Evolutionary conservation across 768 basidiomycete species (phyloP).

Genomic region (Pulveroboletus sp.): DNA sequence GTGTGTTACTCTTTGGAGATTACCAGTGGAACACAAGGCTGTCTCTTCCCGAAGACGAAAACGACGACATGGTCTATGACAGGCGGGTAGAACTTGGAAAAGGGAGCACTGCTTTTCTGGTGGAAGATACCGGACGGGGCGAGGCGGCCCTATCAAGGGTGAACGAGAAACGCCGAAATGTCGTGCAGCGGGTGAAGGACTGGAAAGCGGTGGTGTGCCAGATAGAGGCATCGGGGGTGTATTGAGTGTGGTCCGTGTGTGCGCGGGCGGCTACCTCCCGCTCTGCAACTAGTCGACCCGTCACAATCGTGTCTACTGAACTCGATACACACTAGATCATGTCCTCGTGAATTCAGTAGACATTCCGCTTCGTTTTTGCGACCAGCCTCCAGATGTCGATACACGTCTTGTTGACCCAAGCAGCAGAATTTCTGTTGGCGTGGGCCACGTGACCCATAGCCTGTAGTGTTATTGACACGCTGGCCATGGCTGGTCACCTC

Average conservation of each 20-base stretch:
- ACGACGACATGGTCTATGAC: conserved; percentile 52
- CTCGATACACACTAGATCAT: background rate
- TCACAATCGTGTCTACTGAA: background rate
- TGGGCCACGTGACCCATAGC: conserved; percentile 15
- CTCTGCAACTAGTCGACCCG: background rate
- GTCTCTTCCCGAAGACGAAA: conserved; percentile 41
- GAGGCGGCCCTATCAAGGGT: conserved; percentile 43
- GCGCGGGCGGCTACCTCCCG: background rate
- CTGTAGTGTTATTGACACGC: background rate
- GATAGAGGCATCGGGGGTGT: conserved; percentile 30
- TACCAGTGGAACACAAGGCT: conserved; percentile 72
- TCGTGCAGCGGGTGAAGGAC: conserved; percentile 50
- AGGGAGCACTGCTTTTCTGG: conserved; percentile 52
- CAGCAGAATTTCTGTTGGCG: too few species aligned
- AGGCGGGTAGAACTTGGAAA: conserved; percentile 40
- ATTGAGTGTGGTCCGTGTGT: background rate
- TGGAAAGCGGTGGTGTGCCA: conserved; percentile 58
- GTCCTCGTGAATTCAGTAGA: background rate
- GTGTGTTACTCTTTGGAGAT: conserved; percentile 67
- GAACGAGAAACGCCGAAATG: conserved; percentile 34
- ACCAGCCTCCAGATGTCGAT: too few species aligned
- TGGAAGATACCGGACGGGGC: conserved; percentile 35
- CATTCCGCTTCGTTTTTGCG: too few species aligned
- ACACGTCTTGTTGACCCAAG: too few species aligned
- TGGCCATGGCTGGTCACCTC: background rate